Base-by-base conservation (phyloP, 1,284 basidiomycete species). In the Austropuccinia psidii region DNA sequence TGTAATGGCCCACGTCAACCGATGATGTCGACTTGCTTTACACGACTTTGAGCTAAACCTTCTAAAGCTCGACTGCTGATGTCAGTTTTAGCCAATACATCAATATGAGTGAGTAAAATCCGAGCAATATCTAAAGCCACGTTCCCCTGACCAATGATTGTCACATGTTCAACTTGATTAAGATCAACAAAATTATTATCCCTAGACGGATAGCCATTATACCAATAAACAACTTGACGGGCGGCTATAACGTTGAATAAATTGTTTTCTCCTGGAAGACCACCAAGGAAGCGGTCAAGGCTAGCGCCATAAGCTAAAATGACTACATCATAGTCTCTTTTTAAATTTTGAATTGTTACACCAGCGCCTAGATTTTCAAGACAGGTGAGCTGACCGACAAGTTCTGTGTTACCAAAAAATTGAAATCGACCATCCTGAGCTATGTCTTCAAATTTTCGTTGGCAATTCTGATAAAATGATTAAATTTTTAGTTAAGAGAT, bases 51-150 rank as follows among this genome's bases (percentile, higher is more conserved):
- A 0, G 83, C 80, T 6, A 98, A 85, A 8, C 88, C 84, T 0
- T 87, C 85, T 5, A 98, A 83, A 0, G 96, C 92, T 6, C 83
- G 80, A 70, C 86, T 82, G 0, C 94, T 93, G 2, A 98, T 85
- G 80, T 98, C 95, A 67, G 90, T 91, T 77, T 85, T 82, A 9
- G 83, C 82, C 50, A 98, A 85, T 5, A 83, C 81, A n/a, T 84
- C 85, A 1, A 85, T 82, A 1, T 85, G 86, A 58, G 83, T 83
- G 62, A 99, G 86, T 0, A 99, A 85, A 80, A 98, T 92, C 4
- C 96, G 86, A 0, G 93, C 93, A 17, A 96, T 85, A 77, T 99
- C 96, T 27, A 99, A 84, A 4, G 94, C 90, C 61, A 99, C 96
- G 78, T 99, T 98, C 17, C 96, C 95, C 75, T 95, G 92, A 0